Percentiles rank a stretch among this genome's conserved stretches.
Conservation (phyloP, 371 early-diverging fungal genomes). For the Mortierella sp. region DNA sequence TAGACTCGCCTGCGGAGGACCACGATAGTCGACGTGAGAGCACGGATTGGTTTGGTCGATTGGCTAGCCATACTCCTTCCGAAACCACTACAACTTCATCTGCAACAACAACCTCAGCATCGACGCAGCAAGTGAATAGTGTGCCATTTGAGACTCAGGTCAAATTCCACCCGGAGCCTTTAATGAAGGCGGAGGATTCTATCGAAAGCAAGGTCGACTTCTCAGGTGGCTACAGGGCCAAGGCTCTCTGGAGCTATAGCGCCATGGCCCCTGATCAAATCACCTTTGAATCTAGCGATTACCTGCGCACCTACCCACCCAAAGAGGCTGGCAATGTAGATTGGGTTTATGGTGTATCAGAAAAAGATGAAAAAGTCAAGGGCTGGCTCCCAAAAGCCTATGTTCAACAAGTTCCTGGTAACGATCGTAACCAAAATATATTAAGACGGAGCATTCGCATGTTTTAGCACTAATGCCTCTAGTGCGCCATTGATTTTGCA, state of each 20-base stretch:
- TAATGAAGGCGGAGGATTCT: conserved; percentile 13
- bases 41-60: conserved; percentile 57
- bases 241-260: conserved; percentile 44
- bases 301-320: conserved; percentile 26
- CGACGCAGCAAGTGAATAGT: neutral
- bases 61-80: conserved; percentile 48
- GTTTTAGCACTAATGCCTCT: neutral
- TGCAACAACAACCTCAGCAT: neutral
- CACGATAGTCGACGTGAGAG: conserved; percentile 52
- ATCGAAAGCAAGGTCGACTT: conserved; percentile 47
- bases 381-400: conserved; percentile 54
- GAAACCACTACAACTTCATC: conserved; percentile 13
- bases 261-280: conserved; percentile 42
- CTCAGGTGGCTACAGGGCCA: conserved; percentile 28
- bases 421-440: neutral
- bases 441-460: neutral
- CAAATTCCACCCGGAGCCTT: conserved; percentile 1
- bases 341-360: conserved; percentile 46
- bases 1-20: conserved; percentile 10
- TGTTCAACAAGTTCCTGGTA: conserved; percentile 44
- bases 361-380: conserved; percentile 16
- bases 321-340: conserved; percentile 38
- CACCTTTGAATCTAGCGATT: conserved; percentile 39
- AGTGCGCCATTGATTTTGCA: too few species aligned
- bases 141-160: neutral